Evolutionary conservation across 257 asterid genomes (phyloP).

Genomic region (Echium plantagineum): DNA sequence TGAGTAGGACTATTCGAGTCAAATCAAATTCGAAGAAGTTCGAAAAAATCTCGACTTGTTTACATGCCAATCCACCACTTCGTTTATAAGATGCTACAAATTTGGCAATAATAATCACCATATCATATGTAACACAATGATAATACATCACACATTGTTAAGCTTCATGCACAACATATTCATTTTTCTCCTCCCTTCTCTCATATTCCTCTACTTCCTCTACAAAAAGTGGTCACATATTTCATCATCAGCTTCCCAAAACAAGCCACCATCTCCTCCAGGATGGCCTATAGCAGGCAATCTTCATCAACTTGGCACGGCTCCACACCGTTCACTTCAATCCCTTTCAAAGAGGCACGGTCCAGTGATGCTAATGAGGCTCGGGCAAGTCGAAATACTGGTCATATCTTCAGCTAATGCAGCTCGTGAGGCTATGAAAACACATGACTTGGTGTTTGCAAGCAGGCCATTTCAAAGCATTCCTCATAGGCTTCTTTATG

Average conservation of each 20-base stretch:
- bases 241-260: background rate
- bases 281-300: background rate
- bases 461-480: slow-evolving; percentile 4
- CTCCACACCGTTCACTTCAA: background rate
- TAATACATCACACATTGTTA: background rate
- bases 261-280: background rate
- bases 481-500: background rate
- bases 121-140: background rate
- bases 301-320: background rate
- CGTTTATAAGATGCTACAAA: background rate
- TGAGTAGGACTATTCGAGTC: too few species aligned
- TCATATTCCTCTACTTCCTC: background rate
- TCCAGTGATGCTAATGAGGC: background rate
- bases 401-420: slow-evolving; percentile 1
- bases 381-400: background rate
- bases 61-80: too few species aligned
- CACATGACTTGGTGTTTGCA: slow-evolving; percentile 4
- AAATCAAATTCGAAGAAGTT: too few species aligned
- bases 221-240: background rate
- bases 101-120: background rate
- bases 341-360: background rate
- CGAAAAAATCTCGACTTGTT: too few species aligned
- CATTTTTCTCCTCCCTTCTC: background rate
- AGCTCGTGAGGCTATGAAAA: background rate
- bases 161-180: background rate